These are phyloP conservation scores for Fabrea salina DNA, from an alignment of 169 alveolate genomes.

Conservation along the genomic window DNA sequence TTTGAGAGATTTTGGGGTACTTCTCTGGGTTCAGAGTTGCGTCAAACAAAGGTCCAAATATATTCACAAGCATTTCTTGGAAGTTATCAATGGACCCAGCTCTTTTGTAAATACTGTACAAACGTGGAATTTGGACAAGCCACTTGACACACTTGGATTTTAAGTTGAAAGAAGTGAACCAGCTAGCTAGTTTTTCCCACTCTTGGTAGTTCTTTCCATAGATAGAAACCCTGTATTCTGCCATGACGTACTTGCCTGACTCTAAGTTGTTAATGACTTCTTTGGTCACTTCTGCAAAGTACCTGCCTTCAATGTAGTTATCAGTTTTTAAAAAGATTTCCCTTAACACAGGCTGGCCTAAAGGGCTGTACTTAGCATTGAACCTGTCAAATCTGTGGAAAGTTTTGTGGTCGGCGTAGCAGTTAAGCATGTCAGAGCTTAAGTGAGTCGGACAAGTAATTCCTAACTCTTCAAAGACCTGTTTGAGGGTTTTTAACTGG, in stretches of 20 bases:
- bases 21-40: conserved; percentile 79
- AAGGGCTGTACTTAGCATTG: conserved; percentile 88
- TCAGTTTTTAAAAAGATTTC: conserved; percentile 89
- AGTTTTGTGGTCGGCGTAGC: conserved; percentile 84
- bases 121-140: conserved; percentile 89
- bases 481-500: conserved; percentile 7
- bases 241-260: conserved; percentile 77
- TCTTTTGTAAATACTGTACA: conserved; percentile 76
- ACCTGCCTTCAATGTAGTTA: conserved; percentile 80
- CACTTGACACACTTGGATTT: conserved; percentile 76
- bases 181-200: conserved; percentile 87
- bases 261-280: conserved; percentile 85
- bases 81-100: conserved; percentile 64
- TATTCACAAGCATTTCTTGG: conserved; percentile 65
- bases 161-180: conserved; percentile 83
- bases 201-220: conserved; percentile 87
- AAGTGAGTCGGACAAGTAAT: not conserved
- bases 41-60: conserved; percentile 79
- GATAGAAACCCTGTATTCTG: conserved; percentile 91
- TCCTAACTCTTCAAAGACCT: conserved; percentile 23
- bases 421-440: conserved; percentile 39
- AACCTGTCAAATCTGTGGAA: conserved; percentile 91
- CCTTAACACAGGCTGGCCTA: conserved; percentile 83
- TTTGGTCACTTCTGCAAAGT: conserved; percentile 87
- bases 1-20: conserved; percentile 58